Percentiles rank a stretch among this genome's conserved stretches.
phyloP scores from a whole-genome alignment of 2,329 filamentous ascomycete species.

The Amesomyces nigricolor region DNA sequence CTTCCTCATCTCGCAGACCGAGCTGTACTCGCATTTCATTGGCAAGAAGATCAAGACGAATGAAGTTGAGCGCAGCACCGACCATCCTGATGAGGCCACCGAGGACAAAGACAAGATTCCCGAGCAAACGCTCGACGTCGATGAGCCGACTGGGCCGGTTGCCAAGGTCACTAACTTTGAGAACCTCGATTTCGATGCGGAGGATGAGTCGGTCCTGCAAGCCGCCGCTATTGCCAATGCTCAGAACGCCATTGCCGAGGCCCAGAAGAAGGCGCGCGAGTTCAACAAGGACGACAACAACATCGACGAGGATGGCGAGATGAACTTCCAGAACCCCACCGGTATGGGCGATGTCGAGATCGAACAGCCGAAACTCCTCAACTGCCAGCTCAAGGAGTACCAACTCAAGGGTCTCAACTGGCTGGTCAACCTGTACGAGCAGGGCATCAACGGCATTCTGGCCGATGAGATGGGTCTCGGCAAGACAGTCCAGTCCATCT shows the following conservation, averaged over 20 bases:
- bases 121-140: slow-evolving; percentile 44
- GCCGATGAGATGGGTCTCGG: slow-evolving; percentile 99
- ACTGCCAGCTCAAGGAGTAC: slow-evolving; percentile 94
- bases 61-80: slow-evolving; percentile 85
- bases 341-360: slow-evolving; percentile 92
- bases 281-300: slow-evolving; percentile 71
- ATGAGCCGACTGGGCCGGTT: slow-evolving; percentile 48
- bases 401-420: slow-evolving; percentile 99
- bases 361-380: slow-evolving; percentile 87
- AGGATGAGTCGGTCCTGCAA: slow-evolving; percentile 76
- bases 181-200: slow-evolving; percentile 90
- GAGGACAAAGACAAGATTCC: slow-evolving; percentile 41
- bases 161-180: slow-evolving; percentile 88
- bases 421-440: slow-evolving; percentile 97
- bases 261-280: slow-evolving; percentile 83
- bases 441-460: slow-evolving; percentile 98
- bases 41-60: slow-evolving; percentile 99
- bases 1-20: slow-evolving; percentile 97
- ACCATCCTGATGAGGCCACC: slow-evolving; percentile 66
- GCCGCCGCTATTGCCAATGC: slow-evolving; percentile 91
- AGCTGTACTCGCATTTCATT: slow-evolving; percentile 98
- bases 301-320: slow-evolving; percentile 85
- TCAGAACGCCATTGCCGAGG: slow-evolving; percentile 90
- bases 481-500: slow-evolving; percentile 98
- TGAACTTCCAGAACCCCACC: slow-evolving; percentile 99